A percentile compares a stretch with the other conserved stretches of the same genome.
Evolutionary conservation across 805 yeast species (phyloP).

Genomic region (Kodamaea hsintzibuensis): DNA sequence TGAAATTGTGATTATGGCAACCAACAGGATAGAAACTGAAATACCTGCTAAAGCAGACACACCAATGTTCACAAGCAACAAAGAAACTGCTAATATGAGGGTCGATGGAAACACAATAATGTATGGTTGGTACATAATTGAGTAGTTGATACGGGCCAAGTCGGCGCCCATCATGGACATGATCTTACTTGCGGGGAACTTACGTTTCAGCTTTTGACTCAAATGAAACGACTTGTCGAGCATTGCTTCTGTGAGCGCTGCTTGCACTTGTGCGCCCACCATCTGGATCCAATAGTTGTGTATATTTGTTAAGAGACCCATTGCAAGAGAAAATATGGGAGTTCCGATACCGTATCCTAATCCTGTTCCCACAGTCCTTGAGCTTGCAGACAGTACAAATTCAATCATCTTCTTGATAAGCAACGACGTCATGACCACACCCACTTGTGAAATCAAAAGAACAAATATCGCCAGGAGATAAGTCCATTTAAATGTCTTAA

Average conservation of each 20-base stretch:
- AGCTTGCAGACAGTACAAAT: slow-evolving; percentile 31
- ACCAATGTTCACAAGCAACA: slow-evolving; percentile 24
- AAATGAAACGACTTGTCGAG: slow-evolving; percentile 25
- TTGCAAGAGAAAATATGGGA: slow-evolving; percentile 25
- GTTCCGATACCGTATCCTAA: slow-evolving; percentile 44
- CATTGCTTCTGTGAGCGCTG: slow-evolving; percentile 23
- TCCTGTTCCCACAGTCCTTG: slow-evolving; percentile 29
- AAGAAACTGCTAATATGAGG: slow-evolving; percentile 22
- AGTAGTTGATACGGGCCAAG: slow-evolving; percentile 26
- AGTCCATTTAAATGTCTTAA: slow-evolving; percentile 1
- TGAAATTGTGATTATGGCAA: slow-evolving; percentile 44
- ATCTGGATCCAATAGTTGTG: slow-evolving; percentile 22
- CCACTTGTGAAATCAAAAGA: slow-evolving; percentile 25
- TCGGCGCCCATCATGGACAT: slow-evolving; percentile 31
- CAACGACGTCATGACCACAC: slow-evolving; percentile 34
- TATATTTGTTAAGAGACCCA: slow-evolving; percentile 25
- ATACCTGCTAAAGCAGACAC: slow-evolving; percentile 26
- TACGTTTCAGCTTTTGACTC: slow-evolving; percentile 19
- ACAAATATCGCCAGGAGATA: slow-evolving; percentile 27
- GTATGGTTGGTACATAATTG: slow-evolving; percentile 27
- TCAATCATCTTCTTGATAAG: slow-evolving; percentile 36
- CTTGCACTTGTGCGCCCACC: slow-evolving; percentile 29
- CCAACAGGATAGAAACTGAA: slow-evolving; percentile 20
- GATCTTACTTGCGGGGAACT: slow-evolving; percentile 22
- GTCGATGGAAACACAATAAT: slow-evolving; percentile 24